These are phyloP conservation scores for Oryza meyeriana DNA, from an alignment of 176 grass and related monocot genomes.

Conservation along the genomic window DNA sequence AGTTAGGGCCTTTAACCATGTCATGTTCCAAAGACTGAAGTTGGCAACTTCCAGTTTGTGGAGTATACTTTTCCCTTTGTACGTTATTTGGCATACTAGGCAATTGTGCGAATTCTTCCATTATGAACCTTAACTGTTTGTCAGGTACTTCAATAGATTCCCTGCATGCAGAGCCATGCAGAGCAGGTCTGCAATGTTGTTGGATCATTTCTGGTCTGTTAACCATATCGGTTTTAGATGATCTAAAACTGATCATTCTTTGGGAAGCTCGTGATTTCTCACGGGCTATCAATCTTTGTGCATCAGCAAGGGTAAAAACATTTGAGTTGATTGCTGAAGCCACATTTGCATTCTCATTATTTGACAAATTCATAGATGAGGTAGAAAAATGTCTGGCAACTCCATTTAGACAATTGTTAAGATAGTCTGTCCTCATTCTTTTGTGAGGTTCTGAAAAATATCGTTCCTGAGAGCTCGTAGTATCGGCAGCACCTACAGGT, in stretches of 20 bases:
- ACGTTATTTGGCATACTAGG: constrained; percentile 6
- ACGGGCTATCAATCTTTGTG: constrained; percentile 39
- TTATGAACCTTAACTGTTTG: constrained; percentile 20
- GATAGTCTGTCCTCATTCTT: constrained; percentile 45
- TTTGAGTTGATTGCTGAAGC: constrained; percentile 23
- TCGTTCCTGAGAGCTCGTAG: neutral
- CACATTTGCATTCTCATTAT: constrained; percentile 19
- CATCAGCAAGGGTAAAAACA: constrained; percentile 39
- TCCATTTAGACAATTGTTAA: constrained; percentile 28
- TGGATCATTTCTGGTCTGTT: constrained; percentile 22
- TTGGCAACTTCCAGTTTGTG: constrained; percentile 6
- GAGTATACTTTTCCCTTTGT: constrained; percentile 11
- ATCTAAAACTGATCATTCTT: constrained; percentile 28
- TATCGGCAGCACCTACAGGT: neutral
- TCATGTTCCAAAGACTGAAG: constrained; percentile 20
- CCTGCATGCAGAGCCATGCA: constrained; percentile 2
- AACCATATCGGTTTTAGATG: constrained; percentile 17
- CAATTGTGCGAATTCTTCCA: constrained; percentile 11
- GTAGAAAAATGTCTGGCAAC: constrained; percentile 12
- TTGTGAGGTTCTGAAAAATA: constrained; percentile 41
- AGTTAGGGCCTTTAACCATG: neutral
- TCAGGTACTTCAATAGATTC: constrained; percentile 30
- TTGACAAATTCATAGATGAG: constrained; percentile 1
- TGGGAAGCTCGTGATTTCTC: constrained; percentile 36
- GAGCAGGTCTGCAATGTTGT: constrained; percentile 18